phyloP scores from a whole-genome alignment of 2,329 filamentous ascomycete genomes.

The Neurospora sp. region DNA sequence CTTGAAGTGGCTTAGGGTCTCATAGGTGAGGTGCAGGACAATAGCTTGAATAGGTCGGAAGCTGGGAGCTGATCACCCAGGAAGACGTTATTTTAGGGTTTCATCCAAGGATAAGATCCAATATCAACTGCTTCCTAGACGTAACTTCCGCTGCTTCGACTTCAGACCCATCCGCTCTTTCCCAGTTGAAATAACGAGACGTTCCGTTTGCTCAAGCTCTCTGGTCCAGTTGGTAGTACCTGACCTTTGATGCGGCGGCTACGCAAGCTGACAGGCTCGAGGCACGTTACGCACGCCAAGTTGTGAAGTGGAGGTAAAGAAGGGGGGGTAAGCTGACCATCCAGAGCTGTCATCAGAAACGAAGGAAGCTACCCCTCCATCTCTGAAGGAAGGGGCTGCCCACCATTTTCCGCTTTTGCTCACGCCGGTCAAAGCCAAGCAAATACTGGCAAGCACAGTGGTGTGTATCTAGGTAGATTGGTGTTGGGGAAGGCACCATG shows the following conservation, averaged over 20 bases:
- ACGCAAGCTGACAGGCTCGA: not conserved
- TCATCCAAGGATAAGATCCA: not conserved
- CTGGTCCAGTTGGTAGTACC: not conserved
- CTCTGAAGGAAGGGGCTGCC: not conserved
- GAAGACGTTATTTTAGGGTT: not conserved
- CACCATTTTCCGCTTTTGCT: not conserved
- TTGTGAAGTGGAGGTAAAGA: not conserved
- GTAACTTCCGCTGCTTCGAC: not conserved
- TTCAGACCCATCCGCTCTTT: not conserved
- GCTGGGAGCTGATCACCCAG: not conserved
- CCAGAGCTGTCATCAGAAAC: not conserved
- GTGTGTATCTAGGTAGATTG: not conserved
- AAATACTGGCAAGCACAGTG: not conserved
- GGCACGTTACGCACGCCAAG: not conserved
- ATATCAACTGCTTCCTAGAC: not conserved
- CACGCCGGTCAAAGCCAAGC: not conserved
- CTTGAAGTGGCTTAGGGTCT: not conserved
- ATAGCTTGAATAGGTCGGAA: not conserved
- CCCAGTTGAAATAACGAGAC: not conserved
- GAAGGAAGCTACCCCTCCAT: not conserved
- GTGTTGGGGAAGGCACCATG: not conserved
- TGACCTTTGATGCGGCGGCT: not conserved
- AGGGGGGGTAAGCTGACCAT: not conserved
- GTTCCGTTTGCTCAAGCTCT: not conserved
- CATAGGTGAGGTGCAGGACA: not conserved